These are phyloP conservation scores for Suillus cothurnatus DNA, from an alignment of 768 basidiomycete genomes.

Conservation along the genomic window DNA sequence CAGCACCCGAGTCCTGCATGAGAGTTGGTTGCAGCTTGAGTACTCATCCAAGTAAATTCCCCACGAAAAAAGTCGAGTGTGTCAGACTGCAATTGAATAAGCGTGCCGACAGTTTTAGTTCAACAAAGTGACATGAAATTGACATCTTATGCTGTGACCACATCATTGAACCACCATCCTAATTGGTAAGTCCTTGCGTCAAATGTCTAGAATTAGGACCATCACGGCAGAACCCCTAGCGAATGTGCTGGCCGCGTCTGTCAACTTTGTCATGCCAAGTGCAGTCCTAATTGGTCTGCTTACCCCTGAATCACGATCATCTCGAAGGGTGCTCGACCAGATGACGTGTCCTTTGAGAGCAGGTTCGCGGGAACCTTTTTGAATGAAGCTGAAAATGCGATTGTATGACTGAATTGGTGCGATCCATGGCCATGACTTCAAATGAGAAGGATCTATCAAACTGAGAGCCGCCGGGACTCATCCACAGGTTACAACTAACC, in stretches of 20 bases:
- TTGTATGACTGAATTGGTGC: not conserved
- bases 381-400: not conserved
- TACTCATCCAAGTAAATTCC: not conserved
- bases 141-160: not conserved
- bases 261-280: not conserved
- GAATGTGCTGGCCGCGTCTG: not conserved
- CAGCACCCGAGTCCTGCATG: not conserved
- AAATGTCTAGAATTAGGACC: not conserved
- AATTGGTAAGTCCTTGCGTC: not conserved
- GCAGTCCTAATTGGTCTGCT: not conserved
- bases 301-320: constrained; percentile 1
- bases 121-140: not conserved
- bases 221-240: not conserved
- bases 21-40: too few species aligned
- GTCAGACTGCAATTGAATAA: constrained; percentile 1
- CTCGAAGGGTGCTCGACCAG: not conserved
- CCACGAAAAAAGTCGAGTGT: not conserved
- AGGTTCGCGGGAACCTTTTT: too few species aligned
- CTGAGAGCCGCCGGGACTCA: constrained; percentile 3
- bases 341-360: not conserved
- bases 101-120: not conserved
- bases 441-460: not conserved
- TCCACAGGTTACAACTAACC: not conserved
- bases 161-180: not conserved
- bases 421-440: not conserved